Evolutionary conservation across 1,139 yeast species (phyloP), one percentile per base, ranked within the genome.

Genomic region (Pichia sp.): DNA sequence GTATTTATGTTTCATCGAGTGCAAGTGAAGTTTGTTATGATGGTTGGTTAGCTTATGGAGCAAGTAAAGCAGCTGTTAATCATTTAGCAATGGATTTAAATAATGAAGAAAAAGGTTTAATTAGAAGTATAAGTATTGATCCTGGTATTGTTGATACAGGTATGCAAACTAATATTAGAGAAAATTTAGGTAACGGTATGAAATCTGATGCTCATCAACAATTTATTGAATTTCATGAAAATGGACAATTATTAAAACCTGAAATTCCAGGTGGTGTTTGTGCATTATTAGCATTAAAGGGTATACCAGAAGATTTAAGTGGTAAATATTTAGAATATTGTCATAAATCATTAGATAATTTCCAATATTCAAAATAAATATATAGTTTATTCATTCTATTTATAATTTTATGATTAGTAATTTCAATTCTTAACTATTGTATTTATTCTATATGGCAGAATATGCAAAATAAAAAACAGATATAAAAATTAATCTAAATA

Each of bases 141-240:
- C 97, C 97, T 0, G 97, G 97, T 7, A 92, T 87, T 1, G 96
- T 89, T 4, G 89, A 85, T 60, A 89, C 97, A 1, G 70, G 68
- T 25, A 89, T 90, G 97, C 97, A 89, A 66, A 61, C 58, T 10
- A 82, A 79, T 49, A 87, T 89, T 48, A 77, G 96, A 59, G 81
- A 76, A 30, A 66, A 59, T 37, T 74, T 76, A 56, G 79, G 80
- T 2, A 55, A 60, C 12, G 67, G 68, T 35, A 87, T 87, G 96
- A 67, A 72, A 1, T 65, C 70, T 2, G 78, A 73, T 16, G 71
- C 76, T 9, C 73, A 76, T 51, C 65, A 76, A 46, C 69, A 78
- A 55, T 89, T 89, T 62, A 66, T 70, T 11, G 81, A 77, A 41
- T 67, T 87, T 48, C 79, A 85, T 58, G 56, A 66, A 31, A 69